Conservation (phyloP, 345 rosid genomes). For the Bretschneidera sinensis region DNA sequence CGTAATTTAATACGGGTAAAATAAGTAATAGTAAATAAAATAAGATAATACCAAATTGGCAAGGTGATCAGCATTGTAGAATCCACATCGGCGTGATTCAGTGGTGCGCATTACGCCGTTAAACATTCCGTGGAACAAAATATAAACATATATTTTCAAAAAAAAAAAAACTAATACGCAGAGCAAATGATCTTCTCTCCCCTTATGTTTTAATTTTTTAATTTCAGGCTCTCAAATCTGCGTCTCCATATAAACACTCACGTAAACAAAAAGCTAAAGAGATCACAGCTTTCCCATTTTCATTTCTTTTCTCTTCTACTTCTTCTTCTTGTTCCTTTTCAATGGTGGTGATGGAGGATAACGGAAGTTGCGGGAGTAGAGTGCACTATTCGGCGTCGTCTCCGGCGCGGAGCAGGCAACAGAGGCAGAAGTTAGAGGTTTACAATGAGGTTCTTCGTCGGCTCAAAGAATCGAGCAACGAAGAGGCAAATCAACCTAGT, state of each 20-base stretch:
- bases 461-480: slow-evolving; percentile 43
- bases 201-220: background rate
- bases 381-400: slow-evolving; percentile 30
- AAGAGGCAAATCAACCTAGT: slow-evolving; percentile 52
- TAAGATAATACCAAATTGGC: no score
- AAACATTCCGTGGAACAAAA: slow-evolving; percentile 11
- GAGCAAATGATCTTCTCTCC: background rate
- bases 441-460: slow-evolving; percentile 70
- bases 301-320: background rate
- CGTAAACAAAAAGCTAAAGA: slow-evolving; percentile 20
- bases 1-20: no score
- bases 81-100: slow-evolving; percentile 4
- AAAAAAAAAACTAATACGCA: background rate
- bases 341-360: slow-evolving; percentile 61
- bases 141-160: background rate
- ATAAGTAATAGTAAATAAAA: no score
- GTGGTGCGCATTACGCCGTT: slow-evolving; percentile 30
- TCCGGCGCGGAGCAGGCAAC: slow-evolving; percentile 39
- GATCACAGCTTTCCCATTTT: slow-evolving; percentile 12
- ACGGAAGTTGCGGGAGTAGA: slow-evolving; percentile 65
- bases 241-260: slow-evolving; percentile 10
- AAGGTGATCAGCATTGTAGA: background rate
- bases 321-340: background rate
- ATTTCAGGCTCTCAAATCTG: slow-evolving; percentile 8
- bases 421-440: slow-evolving; percentile 60